A percentile compares a stretch with the other conserved stretches of the same genome.
phyloP scores from a whole-genome alignment of 2,329 filamentous ascomycete genomes.

The Grosmannia penicillata region DNA sequence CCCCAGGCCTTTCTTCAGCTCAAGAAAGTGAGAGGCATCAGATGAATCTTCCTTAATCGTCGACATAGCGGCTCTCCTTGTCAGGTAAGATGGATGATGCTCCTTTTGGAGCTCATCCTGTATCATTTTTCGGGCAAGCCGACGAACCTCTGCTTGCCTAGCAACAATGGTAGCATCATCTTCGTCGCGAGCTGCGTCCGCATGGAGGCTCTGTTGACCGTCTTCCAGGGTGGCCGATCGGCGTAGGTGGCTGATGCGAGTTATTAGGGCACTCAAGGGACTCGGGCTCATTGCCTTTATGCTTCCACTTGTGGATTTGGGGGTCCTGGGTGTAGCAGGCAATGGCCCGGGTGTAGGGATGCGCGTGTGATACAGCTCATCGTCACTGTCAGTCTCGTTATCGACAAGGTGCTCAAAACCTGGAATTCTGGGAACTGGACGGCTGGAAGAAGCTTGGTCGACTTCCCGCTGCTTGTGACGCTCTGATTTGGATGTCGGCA shows the following conservation, averaged over 20 bases:
- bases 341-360: not conserved
- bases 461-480: no score
- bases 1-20: not conserved
- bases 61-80: conserved; percentile 8
- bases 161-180: conserved; percentile 32
- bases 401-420: conserved; percentile 14
- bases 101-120: conserved; percentile 40
- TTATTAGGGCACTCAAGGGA: conserved; percentile 29
- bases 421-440: conserved; percentile 4
- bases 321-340: conserved; percentile 1
- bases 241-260: conserved; percentile 27
- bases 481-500: no score
- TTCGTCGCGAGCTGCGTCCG: conserved; percentile 27
- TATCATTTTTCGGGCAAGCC: conserved; percentile 41
- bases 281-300: conserved; percentile 15
- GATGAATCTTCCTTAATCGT: conserved; percentile 10
- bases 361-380: conserved; percentile 12
- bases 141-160: conserved; percentile 38
- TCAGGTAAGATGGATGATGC: conserved; percentile 11
- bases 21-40: no score
- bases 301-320: not conserved
- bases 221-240: conserved; percentile 31
- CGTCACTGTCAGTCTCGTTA: conserved; percentile 27
- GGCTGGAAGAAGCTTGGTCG: not conserved
- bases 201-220: conserved; percentile 26